phyloP scores from a whole-genome alignment of 805 yeast species.

The Monosporozyma yasuniensis region DNA sequence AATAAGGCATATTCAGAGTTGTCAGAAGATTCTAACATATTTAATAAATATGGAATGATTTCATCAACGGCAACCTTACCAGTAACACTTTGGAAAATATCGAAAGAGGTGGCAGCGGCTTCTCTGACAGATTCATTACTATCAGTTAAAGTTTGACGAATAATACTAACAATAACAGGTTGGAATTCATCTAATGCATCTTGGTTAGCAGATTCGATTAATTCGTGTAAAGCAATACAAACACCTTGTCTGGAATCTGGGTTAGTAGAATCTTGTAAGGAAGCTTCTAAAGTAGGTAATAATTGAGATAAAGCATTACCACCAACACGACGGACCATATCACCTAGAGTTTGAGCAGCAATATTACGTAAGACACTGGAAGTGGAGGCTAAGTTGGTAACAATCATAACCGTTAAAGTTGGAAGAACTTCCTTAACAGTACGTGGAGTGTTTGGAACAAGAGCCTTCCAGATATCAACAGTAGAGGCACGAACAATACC shows the following conservation, averaged over 20 bases:
- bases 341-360: slow-evolving; percentile 92
- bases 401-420: slow-evolving; percentile 67
- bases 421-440: slow-evolving; percentile 89
- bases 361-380: slow-evolving; percentile 72
- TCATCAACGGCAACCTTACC: slow-evolving; percentile 86
- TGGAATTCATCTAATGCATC: slow-evolving; percentile 59
- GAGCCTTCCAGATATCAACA: slow-evolving; percentile 91
- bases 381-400: slow-evolving; percentile 72
- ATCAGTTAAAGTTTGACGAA: slow-evolving; percentile 74
- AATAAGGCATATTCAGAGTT: slow-evolving; percentile 67
- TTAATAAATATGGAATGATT: slow-evolving; percentile 73
- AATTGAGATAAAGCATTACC: slow-evolving; percentile 74
- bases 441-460: slow-evolving; percentile 92
- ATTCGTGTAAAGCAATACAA: slow-evolving; percentile 84
- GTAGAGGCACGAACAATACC: slow-evolving; percentile 84
- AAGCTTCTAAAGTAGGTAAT: slow-evolving; percentile 72
- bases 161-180: slow-evolving; percentile 58
- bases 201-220: slow-evolving; percentile 61
- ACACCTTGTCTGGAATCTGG: slow-evolving; percentile 92
- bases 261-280: slow-evolving; percentile 49
- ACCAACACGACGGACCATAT: slow-evolving; percentile 89
- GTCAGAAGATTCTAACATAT: slow-evolving; percentile 50
- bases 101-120: slow-evolving; percentile 88
- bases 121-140: slow-evolving; percentile 65
- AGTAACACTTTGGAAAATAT: slow-evolving; percentile 68